phyloP scores from a whole-genome alignment of 352 stramenopile species.

The Nannochloropsis limnetica region DNA sequence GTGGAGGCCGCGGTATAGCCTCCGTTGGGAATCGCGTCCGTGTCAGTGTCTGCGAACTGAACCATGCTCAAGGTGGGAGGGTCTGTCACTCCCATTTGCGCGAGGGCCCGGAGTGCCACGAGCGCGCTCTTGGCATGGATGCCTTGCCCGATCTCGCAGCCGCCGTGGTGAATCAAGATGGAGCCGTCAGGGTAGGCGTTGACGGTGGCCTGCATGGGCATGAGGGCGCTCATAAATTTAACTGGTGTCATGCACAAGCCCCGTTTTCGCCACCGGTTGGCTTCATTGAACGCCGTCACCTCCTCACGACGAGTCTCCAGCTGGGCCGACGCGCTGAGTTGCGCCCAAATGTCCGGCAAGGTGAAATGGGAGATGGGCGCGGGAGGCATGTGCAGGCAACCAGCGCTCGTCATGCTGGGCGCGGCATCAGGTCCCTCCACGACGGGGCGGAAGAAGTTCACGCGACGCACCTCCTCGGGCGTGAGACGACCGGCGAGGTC shows the following conservation, averaged over 20 bases:
- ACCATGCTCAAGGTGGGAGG: conserved; percentile 52
- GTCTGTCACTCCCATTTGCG: conserved; percentile 44
- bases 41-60: conserved; percentile 56
- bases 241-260: conserved; percentile 63
- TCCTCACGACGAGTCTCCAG: conserved; percentile 50
- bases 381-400: not conserved
- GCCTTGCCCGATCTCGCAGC: conserved; percentile 61
- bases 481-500: conserved; percentile 43
- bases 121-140: conserved; percentile 64
- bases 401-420: not conserved
- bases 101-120: conserved; percentile 56
- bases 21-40: conserved; percentile 57
- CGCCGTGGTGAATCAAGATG: conserved; percentile 54
- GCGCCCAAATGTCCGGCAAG: conserved; percentile 54
- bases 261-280: conserved; percentile 58
- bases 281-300: conserved; percentile 54
- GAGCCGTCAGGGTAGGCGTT: conserved; percentile 56
- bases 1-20: conserved; percentile 57
- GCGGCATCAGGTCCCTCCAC: conserved; percentile 38
- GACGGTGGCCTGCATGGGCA: conserved; percentile 51
- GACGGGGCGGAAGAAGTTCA: conserved; percentile 54
- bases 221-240: conserved; percentile 57
- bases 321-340: conserved; percentile 46
- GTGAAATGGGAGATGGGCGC: conserved; percentile 44
- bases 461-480: conserved; percentile 53